phyloP scores from a whole-genome alignment of 306 rosid species.

The Fragaria iinumae region DNA sequence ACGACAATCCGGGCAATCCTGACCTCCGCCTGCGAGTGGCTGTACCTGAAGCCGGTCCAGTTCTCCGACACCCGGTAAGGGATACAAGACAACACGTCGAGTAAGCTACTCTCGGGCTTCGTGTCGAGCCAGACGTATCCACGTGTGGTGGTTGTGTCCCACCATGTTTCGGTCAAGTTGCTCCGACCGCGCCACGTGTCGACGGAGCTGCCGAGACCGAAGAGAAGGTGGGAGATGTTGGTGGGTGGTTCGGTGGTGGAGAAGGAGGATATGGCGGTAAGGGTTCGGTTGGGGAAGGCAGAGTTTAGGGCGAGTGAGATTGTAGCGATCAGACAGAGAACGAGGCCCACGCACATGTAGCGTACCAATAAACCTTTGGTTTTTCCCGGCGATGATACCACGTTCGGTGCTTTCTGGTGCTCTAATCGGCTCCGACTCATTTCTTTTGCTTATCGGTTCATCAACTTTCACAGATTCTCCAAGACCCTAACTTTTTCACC shows the following conservation, averaged over 20 bases:
- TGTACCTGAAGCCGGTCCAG: slow-evolving; percentile 1
- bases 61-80: slow-evolving; percentile 55
- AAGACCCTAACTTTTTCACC: neutral
- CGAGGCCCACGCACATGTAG: slow-evolving; percentile 51
- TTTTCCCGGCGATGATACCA: slow-evolving; percentile 43
- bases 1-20: slow-evolving; percentile 76
- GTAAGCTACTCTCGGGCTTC: slow-evolving; percentile 21
- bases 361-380: slow-evolving; percentile 23
- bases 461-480: too few relatives aligned
- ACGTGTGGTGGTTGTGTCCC: slow-evolving; percentile 53
- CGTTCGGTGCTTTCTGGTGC: slow-evolving; percentile 33
- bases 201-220: slow-evolving; percentile 80
- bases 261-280: slow-evolving; percentile 8
- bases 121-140: slow-evolving; percentile 83
- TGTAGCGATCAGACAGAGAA: slow-evolving; percentile 56
- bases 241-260: slow-evolving; percentile 34
- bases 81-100: neutral
- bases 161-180: slow-evolving; percentile 60
- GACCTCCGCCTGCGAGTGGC: slow-evolving; percentile 59
- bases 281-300: slow-evolving; percentile 33
- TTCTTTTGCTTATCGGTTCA: slow-evolving; percentile 9
- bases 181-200: slow-evolving; percentile 61
- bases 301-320: slow-evolving; percentile 58
- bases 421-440: slow-evolving; percentile 34
- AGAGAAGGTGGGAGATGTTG: slow-evolving; percentile 68